Evolutionary conservation across 768 basidiomycete genomes (phyloP), one percentile per base, ranked within the genome.

Genomic region (Exidia glandulosa): DNA sequence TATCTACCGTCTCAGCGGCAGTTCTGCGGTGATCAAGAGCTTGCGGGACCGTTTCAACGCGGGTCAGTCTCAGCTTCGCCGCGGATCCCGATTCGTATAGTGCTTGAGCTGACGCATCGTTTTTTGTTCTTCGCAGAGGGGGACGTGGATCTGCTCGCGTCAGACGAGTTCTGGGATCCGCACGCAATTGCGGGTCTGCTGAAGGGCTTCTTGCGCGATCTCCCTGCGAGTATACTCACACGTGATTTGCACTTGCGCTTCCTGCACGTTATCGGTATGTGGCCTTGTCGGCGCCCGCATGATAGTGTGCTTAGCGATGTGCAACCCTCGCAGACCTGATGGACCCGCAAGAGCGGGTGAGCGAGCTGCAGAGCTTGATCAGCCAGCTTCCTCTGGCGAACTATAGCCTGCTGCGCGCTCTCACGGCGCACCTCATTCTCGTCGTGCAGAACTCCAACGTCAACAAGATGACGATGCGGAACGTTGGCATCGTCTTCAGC

Each of bases 381-480:
- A 85, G 89, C 30, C 80, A 85, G 23, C 80, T 99, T 2, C 96
- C 96, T 12, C 77, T 94, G 23, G 85, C 88, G 63, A 97, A 98
- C 72, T 99, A 97, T 72, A 92, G 87, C 60, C 78, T 98, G 23
- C 83, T 98, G 61, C 88, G 95, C 36, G 94, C 95, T 16, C 79
- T 99, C 60, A 94, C 88, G 2, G 92, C 94, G 29, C 95, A 99
- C 72, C 78, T 99, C 62, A 96, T 97, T 65, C 78, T 94, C 48
- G 89, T 99, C 66, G 93, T 98, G 50, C 87, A 92, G 72, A 94
- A 98, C 69, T 83, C 93, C 19, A 66, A 79, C 47, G 75, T 88
- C 61, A 96, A 96, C 83, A 98, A 94, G 78, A 99, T 99, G 96
- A 94, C 89, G 45, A 87, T 98, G 83, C 85, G 95, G 52, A 99